Evolutionary conservation across 371 early-diverging fungal genomes (phyloP), one percentile per base, ranked within the genome.

Genomic region (Mucor sp.): DNA sequence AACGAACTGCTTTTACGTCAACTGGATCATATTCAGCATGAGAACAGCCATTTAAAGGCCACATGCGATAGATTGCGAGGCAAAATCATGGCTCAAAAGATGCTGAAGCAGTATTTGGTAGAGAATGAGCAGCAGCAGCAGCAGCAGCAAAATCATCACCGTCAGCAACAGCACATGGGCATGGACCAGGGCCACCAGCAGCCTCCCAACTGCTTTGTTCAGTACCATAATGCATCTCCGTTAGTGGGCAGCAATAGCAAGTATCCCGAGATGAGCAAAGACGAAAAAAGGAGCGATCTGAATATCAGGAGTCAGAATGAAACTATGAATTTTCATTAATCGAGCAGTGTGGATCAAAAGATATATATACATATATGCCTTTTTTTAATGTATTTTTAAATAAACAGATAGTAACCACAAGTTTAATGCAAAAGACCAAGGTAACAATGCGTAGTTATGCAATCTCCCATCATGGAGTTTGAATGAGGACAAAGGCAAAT

Each of bases 21-120:
- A 62, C 55, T 88, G 19, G 85, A 86, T 39, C 84, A 86, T 47
- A 67, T 81, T 35, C 68, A 77, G 47, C 65, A 79, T 0, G 89
- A 88, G 67, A 88, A 88, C 43, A 58, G 72, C 21, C 71, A 73
- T 30, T 71, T 88, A 17, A 85, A 83, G 67, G 67, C 75, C 27
- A 74, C 79, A 23, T 81, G 85, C 43, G 89, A 88, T 67, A 76
- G 79, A 32, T 70, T 87, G 37, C 80, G 83, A 70, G 82, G 84
- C 11, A 84, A 86, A 59, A 79, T 85, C 47, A 75, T 87, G 11
- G 87, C 86, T 4, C 84, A 84, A 43, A 85, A 85, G 68, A 84
- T 88, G 65, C 62, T 88, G 39, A 85, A 86, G 67, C 53, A 64
- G 25, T 63, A 63, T 28, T 55, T 63, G 17, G 62, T 62, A 6